A percentile compares a stretch with the other conserved stretches of the same genome.
Conservation (phyloP, 1,284 basidiomycete genomes). For the Psilocybe mexicana region DNA sequence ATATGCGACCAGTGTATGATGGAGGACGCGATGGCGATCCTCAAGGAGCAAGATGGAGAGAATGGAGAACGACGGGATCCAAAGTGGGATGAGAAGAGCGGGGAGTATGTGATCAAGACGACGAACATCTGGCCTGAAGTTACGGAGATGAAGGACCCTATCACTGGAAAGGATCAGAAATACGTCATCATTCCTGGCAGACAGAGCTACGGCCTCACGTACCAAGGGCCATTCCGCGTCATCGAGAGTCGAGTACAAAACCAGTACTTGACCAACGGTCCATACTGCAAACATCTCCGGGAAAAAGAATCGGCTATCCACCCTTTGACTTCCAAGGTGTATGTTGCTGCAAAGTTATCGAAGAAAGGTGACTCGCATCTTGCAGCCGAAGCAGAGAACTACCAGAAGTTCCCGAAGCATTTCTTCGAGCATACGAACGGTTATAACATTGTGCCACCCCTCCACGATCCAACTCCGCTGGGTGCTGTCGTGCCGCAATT, state of each 20-base stretch:
- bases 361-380: slow-evolving; percentile 32
- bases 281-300: slow-evolving; percentile 27
- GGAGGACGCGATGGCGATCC: slow-evolving; percentile 25
- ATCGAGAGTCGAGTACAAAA: slow-evolving; percentile 28
- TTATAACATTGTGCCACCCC: slow-evolving; percentile 41
- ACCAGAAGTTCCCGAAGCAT: slow-evolving; percentile 43
- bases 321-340: slow-evolving; percentile 18
- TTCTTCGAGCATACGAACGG: slow-evolving; percentile 51
- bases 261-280: slow-evolving; percentile 24
- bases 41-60: slow-evolving; percentile 26
- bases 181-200: neutral
- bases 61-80: slow-evolving; percentile 16
- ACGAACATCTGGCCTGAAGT: neutral
- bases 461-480: slow-evolving; percentile 45
- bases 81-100: slow-evolving; percentile 22
- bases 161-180: neutral
- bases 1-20: slow-evolving; percentile 32
- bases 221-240: slow-evolving; percentile 27
- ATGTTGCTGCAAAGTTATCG: slow-evolving; percentile 34
- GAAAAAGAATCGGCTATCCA: neutral
- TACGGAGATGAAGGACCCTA: neutral
- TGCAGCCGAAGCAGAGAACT: slow-evolving; percentile 41
- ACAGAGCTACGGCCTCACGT: slow-evolving; percentile 9
- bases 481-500: slow-evolving; percentile 53
- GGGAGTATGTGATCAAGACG: slow-evolving; percentile 11